Evolutionary conservation across 2,329 filamentous ascomycete species (phyloP), one percentile per base, ranked within the genome.

Genomic region (Pyrenophora seminiperda): DNA sequence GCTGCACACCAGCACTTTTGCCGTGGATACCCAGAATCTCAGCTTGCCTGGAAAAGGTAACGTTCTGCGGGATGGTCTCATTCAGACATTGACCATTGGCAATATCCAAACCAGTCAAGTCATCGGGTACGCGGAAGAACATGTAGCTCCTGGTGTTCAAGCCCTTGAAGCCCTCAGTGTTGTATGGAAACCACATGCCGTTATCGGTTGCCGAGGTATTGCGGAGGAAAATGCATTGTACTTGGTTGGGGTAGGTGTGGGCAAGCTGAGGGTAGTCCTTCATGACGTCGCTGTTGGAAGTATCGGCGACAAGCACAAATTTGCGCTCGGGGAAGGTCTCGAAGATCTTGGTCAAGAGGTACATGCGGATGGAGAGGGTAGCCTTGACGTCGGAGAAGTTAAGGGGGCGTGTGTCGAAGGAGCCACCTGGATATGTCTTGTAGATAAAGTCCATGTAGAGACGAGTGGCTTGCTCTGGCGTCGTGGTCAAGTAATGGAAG

Each of bases 361-460:
- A 88, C 49, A 82, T 82, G 39, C 89, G 86, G 65, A 91, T 89
- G 5, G 81, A 81, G 30, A 91, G 79, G 0, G 88, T 91, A 3
- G 86, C 88, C n/a, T 75, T 77, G 10, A 88, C 77, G 57, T 91
- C 87, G n/a, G 82, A 87, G 75, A 92, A 91, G 77, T 92, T 91
- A 15, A 92, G 80, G 0, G 89, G 88, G 0, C 66, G 65, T 1
- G 87, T 90, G 63, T 92, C 89, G 67, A 91, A 91, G 33, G 84
- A 88, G 34, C 89, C 89, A 11, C 85, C 81, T 0, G 89, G 89
- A 67, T 92, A 92, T 5, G 82, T 90, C 64, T 83, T 82, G 77
- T 88, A 91, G 70, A 92, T 91, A 72, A 88, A 82, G 52, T 88
- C 81, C 87, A 91, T 90, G 75, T 92, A 92, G 59, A 86, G 87